phyloP scores from a whole-genome alignment of 129 eudicot genomes.

The Silybum marianum region DNA sequence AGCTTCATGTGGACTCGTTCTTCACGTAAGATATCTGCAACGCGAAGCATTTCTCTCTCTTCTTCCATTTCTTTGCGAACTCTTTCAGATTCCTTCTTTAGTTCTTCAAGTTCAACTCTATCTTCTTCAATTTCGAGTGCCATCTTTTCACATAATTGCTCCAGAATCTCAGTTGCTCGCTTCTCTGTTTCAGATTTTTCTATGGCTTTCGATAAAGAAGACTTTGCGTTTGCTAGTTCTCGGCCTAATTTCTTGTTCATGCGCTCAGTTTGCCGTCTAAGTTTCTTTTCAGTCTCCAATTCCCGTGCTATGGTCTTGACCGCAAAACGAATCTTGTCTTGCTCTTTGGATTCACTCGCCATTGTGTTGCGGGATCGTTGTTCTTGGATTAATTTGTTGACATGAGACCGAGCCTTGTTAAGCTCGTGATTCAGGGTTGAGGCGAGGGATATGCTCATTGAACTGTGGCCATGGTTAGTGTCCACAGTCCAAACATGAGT shows the following conservation, averaged over 20 bases:
- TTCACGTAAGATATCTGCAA: slow-evolving; percentile 82
- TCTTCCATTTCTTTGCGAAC: slow-evolving; percentile 76
- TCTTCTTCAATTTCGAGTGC: slow-evolving; percentile 65
- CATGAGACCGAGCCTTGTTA: slow-evolving; percentile 56
- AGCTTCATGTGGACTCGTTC: slow-evolving; percentile 97
- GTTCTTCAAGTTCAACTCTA: slow-evolving; percentile 65
- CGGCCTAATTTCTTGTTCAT: slow-evolving; percentile 79
- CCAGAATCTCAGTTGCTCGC: slow-evolving; percentile 69
- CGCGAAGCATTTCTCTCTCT: slow-evolving; percentile 92
- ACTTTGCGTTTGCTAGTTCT: slow-evolving; percentile 63
- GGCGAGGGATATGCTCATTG: slow-evolving; percentile 58
- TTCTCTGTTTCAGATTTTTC: slow-evolving; percentile 61
- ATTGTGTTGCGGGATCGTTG: slow-evolving; percentile 30
- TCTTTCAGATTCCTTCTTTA: slow-evolving; percentile 54
- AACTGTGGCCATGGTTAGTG: slow-evolving; percentile 36
- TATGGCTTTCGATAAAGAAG: slow-evolving; percentile 37
- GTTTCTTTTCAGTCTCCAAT: slow-evolving; percentile 63
- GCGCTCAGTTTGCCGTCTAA: slow-evolving; percentile 72
- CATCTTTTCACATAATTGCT: slow-evolving; percentile 78
- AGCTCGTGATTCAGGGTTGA: slow-evolving; percentile 79
- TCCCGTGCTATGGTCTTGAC: slow-evolving; percentile 54
- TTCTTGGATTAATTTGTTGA: slow-evolving; percentile 63
- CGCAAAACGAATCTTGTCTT: slow-evolving; percentile 56
- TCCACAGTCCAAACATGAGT: slow-evolving; percentile 44
- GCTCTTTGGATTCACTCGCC: slow-evolving; percentile 50